phyloP scores from a whole-genome alignment of 78 protist species.

The Dictyostelium discoideum region DNA sequence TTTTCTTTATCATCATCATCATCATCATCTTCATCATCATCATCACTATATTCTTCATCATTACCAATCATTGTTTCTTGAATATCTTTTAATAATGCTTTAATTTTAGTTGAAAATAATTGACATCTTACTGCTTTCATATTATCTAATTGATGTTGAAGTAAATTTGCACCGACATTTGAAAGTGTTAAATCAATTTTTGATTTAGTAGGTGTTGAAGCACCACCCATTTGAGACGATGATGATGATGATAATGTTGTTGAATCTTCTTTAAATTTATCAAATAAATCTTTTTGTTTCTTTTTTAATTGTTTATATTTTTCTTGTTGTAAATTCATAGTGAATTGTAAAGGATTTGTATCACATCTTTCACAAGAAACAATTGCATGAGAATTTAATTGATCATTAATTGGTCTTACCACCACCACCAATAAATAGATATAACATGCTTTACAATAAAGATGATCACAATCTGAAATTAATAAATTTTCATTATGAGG shows the following conservation, averaged over 20 bases:
- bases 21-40: background rate
- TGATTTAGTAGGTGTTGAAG: background rate
- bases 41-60: background rate
- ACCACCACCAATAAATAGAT: background rate
- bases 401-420: no score
- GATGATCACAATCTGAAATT: background rate
- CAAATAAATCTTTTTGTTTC: conserved; percentile 7
- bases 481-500: background rate
- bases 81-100: background rate
- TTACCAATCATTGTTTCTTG: background rate
- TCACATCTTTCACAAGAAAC: background rate
- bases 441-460: background rate
- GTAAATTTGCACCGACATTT: background rate
- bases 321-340: background rate
- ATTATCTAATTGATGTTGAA: background rate
- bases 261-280: background rate
- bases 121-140: background rate
- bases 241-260: background rate
- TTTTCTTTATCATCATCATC: background rate
- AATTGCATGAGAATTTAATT: background rate
- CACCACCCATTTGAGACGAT: background rate
- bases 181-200: background rate
- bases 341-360: background rate
- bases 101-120: background rate
- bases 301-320: background rate